Evolutionary conservation across 345 rosid species (phyloP), one percentile per base, ranked within the genome.

Genomic region (Leavenworthia alabamica): DNA sequence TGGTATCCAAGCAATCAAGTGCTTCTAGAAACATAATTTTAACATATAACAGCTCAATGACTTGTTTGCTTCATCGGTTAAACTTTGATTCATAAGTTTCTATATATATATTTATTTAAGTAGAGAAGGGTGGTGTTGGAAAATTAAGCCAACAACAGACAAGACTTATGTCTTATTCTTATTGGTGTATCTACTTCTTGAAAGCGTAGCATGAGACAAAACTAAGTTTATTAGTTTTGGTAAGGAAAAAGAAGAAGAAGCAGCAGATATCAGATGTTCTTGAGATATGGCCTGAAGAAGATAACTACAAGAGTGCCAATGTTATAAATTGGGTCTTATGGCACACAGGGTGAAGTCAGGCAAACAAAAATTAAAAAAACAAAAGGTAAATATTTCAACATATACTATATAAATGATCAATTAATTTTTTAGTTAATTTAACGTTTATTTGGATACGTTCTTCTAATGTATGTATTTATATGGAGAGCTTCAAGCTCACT

Each of bases 301-400:
- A 56, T 49, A 56, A 41, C 54, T 48, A 32, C 10, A 16, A 45
- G 35, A 45, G 56, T 54, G 70, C 64, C 59, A 63, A 54, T 62
- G 58, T 62, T 56, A 44, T 69, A 54, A 41, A 56, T 47, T 23
- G 42, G 53, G 43, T 50, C 48, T 48, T 71, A 64, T 71, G 75
- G 75, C 75, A 71, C 70, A 64, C 75, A 71, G 70, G 75, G 70
- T 71, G 16, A 71, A 64, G 75, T 64, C 75, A 64, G 75, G 75
- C 75, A 71, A 35, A n/a, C n/a, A 26, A 22, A 8, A 13, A 36
- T 2, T 10, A 11, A 35, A 2, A 46, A 55, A 39, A 53, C 4
- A 27, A 28, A 70, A 48, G 73, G 61, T 68, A 68, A 35, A 60
- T 20, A 58, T 48, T 14, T 54, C 35, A 29, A 39, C 2, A 20